Evolutionary conservation across 106 monocot genomes (phyloP).

Genomic region (Agapanthus africanus): DNA sequence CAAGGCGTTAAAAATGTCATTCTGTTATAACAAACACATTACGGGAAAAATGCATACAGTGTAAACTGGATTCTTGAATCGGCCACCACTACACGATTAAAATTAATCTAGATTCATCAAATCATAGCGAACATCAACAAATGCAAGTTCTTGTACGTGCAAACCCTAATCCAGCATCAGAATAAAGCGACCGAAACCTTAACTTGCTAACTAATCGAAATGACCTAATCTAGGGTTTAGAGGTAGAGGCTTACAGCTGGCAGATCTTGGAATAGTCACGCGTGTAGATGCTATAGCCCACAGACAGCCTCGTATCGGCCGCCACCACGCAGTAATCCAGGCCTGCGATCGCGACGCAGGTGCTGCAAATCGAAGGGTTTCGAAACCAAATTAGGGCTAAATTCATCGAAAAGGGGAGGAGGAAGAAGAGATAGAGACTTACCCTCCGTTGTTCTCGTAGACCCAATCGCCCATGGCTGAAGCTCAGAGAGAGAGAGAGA

Average conservation of each 20-base stretch:
- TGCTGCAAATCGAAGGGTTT: constrained; percentile 24
- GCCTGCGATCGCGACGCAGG: constrained; percentile 95
- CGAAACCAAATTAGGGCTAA: background rate
- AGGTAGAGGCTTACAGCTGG: constrained; percentile 37
- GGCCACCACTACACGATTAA: no score
- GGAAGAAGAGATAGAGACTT: background rate
- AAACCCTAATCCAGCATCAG: background rate
- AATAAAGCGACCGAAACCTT: background rate
- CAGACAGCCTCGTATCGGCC: constrained; percentile 85
- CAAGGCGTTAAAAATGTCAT: no score
- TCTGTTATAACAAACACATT: no score
- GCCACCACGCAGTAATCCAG: constrained; percentile 92
- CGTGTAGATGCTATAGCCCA: constrained; percentile 89
- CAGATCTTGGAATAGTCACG: constrained; percentile 98
- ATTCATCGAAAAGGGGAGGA: background rate
- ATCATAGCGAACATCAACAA: no score
- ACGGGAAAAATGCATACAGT: no score
- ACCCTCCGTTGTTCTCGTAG: constrained; percentile 18
- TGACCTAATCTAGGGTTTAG: background rate
- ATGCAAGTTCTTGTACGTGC: background rate
- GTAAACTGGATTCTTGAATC: no score
- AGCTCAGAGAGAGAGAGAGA: background rate
- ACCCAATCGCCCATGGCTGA: constrained; percentile 12
- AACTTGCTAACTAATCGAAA: no score
- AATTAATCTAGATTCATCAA: no score